Percentiles rank a stretch among this genome's conserved stretches.
Conservation (phyloP, 2,329 filamentous ascomycete genomes). For the Biscogniauxia sp. region DNA sequence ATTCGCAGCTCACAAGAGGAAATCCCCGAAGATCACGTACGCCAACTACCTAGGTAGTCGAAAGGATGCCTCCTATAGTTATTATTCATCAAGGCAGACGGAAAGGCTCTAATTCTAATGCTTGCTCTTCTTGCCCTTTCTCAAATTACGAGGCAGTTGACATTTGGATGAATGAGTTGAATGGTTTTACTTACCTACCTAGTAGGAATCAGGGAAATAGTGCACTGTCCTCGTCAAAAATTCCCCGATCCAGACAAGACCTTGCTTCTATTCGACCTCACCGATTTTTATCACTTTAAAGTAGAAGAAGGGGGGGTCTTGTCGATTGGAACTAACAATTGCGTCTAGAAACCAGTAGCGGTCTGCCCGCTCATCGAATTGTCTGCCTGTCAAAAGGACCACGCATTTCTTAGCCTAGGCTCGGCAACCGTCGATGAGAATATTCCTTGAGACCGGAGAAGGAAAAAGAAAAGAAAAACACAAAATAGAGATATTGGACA, state of each 20-base stretch:
- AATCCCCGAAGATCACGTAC: slow-evolving; percentile 7
- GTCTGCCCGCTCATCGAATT: slow-evolving; percentile 4
- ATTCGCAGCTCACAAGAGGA: slow-evolving; percentile 12
- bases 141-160: not conserved
- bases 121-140: slow-evolving; percentile 1
- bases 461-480: slow-evolving; percentile 12
- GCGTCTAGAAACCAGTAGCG: not conserved
- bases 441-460: slow-evolving; percentile 1
- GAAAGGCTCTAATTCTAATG: not conserved
- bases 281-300: slow-evolving; percentile 4
- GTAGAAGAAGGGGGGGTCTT: slow-evolving; percentile 2
- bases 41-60: too few relatives aligned
- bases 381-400: slow-evolving; percentile 13
- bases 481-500: slow-evolving; percentile 6
- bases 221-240: slow-evolving; percentile 19
- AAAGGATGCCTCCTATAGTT: not conserved
- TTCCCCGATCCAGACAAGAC: slow-evolving; percentile 23
- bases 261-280: slow-evolving; percentile 10
- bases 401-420: slow-evolving; percentile 15
- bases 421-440: not conserved
- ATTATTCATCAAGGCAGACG: not conserved
- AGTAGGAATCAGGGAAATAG: not conserved
- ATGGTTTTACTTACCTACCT: not conserved
- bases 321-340: not conserved
- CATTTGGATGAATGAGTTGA: not conserved